Evolutionary conservation across 2,329 filamentous ascomycete species (phyloP), one percentile per base, ranked within the genome.

Genomic region (Cytospora piceae): DNA sequence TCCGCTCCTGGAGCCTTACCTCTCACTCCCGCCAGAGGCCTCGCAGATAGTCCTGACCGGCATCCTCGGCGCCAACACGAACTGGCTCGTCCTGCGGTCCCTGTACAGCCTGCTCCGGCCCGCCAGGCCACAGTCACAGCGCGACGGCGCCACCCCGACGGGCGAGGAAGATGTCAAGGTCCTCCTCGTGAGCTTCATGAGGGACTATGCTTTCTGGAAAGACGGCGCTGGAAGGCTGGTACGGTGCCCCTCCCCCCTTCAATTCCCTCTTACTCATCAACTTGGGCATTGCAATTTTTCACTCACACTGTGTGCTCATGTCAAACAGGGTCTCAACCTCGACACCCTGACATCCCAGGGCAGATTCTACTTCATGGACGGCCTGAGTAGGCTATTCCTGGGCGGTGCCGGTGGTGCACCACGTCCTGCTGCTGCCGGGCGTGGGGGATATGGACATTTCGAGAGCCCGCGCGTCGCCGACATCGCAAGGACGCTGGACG

Each of bases 121-220:
- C 1, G 29, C 68, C 15, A 15, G 34, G 12, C 54, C n/a, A 17
- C 59, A 11, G 20, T 61, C 39, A 9, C 39, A 8, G 39, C 31
- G 31, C 58, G 29, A 8, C 56, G n/a, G 51, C 57, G 29, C 55
- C 22, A 61, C 31, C 39, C 52, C 59, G 58, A 70, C 58, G 31
- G 42, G 57, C 49, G 70, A 71, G 17, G 73, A 74, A 14, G 77
- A 78, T 53, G 77, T 76, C 31, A 83, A 80, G 58, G 84, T 97
- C 0, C 82, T 97, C 3, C 81, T 97, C 3, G 87, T 95, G 65
- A 96, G 91, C 79, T 97, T 95, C 77, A 79, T 96, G 77, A 85
- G 92, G 67, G 90, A 94, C 72, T 85, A 84, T 69, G 80, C 85
- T 1, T 96, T 96, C 74, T 97, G 93, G 93, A 87, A 81, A 68